Conservation (phyloP, 2,329 filamentous ascomycete species). For the Berkeleyomyces rouxiae region DNA sequence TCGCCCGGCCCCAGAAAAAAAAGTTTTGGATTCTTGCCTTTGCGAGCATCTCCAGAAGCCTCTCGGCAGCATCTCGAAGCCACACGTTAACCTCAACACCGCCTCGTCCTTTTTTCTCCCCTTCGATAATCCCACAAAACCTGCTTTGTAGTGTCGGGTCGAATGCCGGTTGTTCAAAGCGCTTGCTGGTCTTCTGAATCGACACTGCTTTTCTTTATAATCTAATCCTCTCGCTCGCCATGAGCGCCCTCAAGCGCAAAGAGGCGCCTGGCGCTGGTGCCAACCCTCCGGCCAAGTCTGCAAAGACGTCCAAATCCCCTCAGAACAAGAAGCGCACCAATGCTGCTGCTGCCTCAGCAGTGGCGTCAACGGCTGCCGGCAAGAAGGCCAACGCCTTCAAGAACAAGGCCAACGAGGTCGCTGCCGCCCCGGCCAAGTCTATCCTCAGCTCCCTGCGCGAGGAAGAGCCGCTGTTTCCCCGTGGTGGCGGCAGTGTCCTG, state of each 20-base stretch:
- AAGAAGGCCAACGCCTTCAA: constrained; percentile 22
- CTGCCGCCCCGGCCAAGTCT: constrained; percentile 20
- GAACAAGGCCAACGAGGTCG: constrained; percentile 21
- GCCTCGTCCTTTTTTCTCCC: neutral
- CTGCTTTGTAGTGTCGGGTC: constrained; percentile 4
- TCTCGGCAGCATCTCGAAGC: neutral
- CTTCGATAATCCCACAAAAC: neutral
- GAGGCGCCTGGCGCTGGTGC: constrained; percentile 36
- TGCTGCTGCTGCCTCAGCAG: neutral
- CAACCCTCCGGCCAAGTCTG: constrained; percentile 31
- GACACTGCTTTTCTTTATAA: constrained; percentile 2
- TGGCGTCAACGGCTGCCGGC: constrained; percentile 14
- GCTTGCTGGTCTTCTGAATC: constrained; percentile 3
- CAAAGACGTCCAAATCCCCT: constrained; percentile 29
- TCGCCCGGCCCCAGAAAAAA: constrained; percentile 17
- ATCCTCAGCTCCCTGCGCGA: constrained; percentile 40
- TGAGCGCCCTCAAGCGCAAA: constrained; percentile 43
- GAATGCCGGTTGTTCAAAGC: neutral
- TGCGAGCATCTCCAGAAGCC: neutral
- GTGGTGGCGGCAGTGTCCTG: constrained; percentile 78
- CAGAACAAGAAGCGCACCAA: constrained; percentile 31
- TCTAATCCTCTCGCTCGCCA: constrained; percentile 18
- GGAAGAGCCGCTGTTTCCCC: constrained; percentile 80
- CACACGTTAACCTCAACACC: neutral
- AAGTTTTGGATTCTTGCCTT: constrained; percentile 19